phyloP scores from a whole-genome alignment of 345 rosid species.

The Heritiera fomes region DNA sequence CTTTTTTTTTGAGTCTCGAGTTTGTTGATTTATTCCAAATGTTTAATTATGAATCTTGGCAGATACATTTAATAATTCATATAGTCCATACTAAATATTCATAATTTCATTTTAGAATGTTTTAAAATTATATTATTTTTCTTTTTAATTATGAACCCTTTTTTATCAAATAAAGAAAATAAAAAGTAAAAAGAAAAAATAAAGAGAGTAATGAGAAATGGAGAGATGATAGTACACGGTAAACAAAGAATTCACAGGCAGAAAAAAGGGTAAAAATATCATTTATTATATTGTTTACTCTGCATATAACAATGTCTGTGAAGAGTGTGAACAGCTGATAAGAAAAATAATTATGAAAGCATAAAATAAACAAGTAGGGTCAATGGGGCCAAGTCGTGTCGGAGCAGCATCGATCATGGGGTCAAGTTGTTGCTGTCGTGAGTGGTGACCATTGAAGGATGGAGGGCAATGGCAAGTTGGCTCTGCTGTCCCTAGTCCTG shows the following conservation, averaged over 20 bases:
- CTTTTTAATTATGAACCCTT: not conserved
- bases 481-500: not conserved
- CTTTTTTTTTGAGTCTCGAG: no score
- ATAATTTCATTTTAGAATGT: no score
- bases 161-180: not conserved
- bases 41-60: no score
- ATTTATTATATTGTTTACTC: not conserved
- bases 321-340: not conserved
- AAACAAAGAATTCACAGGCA: not conserved
- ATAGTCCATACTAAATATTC: no score
- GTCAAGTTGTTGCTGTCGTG: conserved; percentile 31
- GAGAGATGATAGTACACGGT: not conserved
- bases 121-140: no score
- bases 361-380: not conserved
- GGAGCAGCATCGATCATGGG: conserved; percentile 23
- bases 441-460: conserved; percentile 24
- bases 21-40: no score
- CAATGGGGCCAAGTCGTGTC: conserved; percentile 6
- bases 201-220: not conserved
- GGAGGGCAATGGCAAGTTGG: conserved; percentile 25
- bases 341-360: no score
- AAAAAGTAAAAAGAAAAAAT: not conserved
- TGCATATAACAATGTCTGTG: conserved; percentile 8
- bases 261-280: not conserved
- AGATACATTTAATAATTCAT: no score